A percentile compares a stretch with the other conserved stretches of the same genome.
These are phyloP conservation scores for Lactarius akahatsu DNA, from an alignment of 768 basidiomycete genomes.

Conservation along the genomic window DNA sequence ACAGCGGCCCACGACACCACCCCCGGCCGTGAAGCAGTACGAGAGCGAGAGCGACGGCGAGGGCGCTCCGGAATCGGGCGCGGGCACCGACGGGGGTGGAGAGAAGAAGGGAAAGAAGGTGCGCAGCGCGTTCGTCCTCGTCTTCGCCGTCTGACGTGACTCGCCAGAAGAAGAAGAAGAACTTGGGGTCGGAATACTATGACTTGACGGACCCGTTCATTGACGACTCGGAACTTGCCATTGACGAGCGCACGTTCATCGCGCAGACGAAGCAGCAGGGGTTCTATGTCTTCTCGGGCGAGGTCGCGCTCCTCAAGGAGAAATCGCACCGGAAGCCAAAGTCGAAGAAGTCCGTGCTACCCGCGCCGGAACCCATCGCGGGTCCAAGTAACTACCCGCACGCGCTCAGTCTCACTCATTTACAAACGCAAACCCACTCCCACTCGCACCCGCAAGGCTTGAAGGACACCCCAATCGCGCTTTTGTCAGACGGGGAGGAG, in stretches of 20 bases:
- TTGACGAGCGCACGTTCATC: slow-evolving; percentile 89
- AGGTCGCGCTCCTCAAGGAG: slow-evolving; percentile 84
- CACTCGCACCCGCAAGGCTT: slow-evolving; percentile 39
- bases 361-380: slow-evolving; percentile 26
- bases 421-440: slow-evolving; percentile 3
- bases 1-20: slow-evolving; percentile 60
- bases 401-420: slow-evolving; percentile 12
- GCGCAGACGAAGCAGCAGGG: slow-evolving; percentile 90
- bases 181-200: slow-evolving; percentile 71
- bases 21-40: slow-evolving; percentile 37
- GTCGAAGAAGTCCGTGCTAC: slow-evolving; percentile 27
- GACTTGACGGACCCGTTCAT: slow-evolving; percentile 93
- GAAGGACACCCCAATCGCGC: slow-evolving; percentile 51
- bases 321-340: slow-evolving; percentile 38
- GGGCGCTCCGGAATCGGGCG: slow-evolving; percentile 31
- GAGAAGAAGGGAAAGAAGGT: slow-evolving; percentile 43
- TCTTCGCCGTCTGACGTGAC: background rate
- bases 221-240: slow-evolving; percentile 90
- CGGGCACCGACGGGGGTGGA: slow-evolving; percentile 34
- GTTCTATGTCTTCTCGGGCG: slow-evolving; percentile 88
- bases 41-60: slow-evolving; percentile 57
- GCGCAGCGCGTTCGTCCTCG: background rate
- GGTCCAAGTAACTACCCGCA: slow-evolving; percentile 28
- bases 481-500: slow-evolving; percentile 44
- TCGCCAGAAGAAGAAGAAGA: slow-evolving; percentile 42